Conservation (phyloP, 1,284 basidiomycete species). For the Cryptococcus jaspeensis region DNA sequence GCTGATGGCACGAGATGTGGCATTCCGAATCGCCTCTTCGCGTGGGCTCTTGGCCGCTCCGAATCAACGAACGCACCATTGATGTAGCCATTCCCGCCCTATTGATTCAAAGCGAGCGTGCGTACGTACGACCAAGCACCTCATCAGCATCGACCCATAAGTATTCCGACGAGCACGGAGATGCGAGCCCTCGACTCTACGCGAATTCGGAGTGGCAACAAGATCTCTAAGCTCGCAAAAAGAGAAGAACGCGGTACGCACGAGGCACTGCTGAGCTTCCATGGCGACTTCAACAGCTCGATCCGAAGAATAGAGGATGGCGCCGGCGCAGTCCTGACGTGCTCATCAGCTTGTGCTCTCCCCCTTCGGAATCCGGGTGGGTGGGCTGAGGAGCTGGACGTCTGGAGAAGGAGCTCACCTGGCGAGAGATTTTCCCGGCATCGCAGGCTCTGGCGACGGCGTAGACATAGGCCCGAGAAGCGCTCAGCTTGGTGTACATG, state of each 20-base stretch:
- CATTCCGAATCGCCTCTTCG: too few species aligned
- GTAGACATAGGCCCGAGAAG: constrained; percentile 87
- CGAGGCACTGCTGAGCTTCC: constrained; percentile 83
- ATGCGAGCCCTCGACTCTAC: too few species aligned
- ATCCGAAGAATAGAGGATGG: constrained; percentile 87
- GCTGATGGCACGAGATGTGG: background rate
- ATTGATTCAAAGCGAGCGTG: too few species aligned
- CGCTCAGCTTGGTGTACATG: constrained; percentile 93
- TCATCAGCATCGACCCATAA: too few species aligned
- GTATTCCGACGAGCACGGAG: background rate
- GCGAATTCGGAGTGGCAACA: background rate
- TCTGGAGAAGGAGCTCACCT: constrained; percentile 57
- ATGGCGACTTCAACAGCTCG: constrained; percentile 84
- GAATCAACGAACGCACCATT: constrained; percentile 63
- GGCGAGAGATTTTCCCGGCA: constrained; percentile 71
- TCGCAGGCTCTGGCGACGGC: constrained; percentile 88
- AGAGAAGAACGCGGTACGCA: constrained; percentile 18
- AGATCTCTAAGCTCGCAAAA: too few species aligned
- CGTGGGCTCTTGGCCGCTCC: background rate
- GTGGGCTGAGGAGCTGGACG: background rate
- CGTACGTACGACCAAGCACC: too few species aligned
- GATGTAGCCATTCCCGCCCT: constrained; percentile 87
- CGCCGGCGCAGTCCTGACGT: constrained; percentile 81
- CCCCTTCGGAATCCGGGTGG: background rate
- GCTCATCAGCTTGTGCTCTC: background rate